A percentile compares a stretch with the other conserved stretches of the same genome.
Evolutionary conservation across 2,329 filamentous ascomycete species (phyloP).

Genomic region (Bipolaris sorokiniana): DNA sequence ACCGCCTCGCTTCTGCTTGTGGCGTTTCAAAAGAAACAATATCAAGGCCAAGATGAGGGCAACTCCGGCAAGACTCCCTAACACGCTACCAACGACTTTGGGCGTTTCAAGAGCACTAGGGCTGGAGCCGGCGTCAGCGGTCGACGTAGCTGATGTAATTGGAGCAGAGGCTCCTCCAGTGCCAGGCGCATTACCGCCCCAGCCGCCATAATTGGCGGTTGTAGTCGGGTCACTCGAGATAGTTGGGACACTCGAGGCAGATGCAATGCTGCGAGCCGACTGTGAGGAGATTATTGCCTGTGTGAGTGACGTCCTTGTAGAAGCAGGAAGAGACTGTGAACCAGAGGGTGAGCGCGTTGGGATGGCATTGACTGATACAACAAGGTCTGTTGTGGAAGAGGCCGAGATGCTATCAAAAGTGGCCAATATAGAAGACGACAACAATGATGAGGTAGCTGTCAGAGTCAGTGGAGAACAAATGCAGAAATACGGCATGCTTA

Average conservation of each 20-base stretch:
- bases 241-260: conserved; percentile 17
- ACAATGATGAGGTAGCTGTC: conserved; percentile 8
- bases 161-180: conserved; percentile 24
- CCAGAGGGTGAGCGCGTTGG: conserved; percentile 14
- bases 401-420: conserved; percentile 9
- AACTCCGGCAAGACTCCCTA: conserved; percentile 65
- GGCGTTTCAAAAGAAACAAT: conserved; percentile 61
- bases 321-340: conserved; percentile 16
- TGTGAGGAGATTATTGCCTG: conserved; percentile 19
- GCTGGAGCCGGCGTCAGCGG: conserved; percentile 16
- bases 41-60: conserved; percentile 59
- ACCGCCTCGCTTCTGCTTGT: conserved; percentile 49
- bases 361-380: conserved; percentile 6
- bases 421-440: conserved; percentile 4
- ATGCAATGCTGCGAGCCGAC: conserved; percentile 15
- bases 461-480: conserved; percentile 1
- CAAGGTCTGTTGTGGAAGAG: conserved; percentile 3
- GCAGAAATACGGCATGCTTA: not conserved
- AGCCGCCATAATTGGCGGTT: conserved; percentile 18
- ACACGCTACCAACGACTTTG: conserved; percentile 66
- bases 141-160: conserved; percentile 18
- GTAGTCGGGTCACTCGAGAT: conserved; percentile 16
- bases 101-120: conserved; percentile 53
- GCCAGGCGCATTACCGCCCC: conserved; percentile 22
- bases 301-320: conserved; percentile 16